Base-by-base conservation (phyloP, 371 early-diverging fungal genomes). In the Mucor plumbeus region DNA sequence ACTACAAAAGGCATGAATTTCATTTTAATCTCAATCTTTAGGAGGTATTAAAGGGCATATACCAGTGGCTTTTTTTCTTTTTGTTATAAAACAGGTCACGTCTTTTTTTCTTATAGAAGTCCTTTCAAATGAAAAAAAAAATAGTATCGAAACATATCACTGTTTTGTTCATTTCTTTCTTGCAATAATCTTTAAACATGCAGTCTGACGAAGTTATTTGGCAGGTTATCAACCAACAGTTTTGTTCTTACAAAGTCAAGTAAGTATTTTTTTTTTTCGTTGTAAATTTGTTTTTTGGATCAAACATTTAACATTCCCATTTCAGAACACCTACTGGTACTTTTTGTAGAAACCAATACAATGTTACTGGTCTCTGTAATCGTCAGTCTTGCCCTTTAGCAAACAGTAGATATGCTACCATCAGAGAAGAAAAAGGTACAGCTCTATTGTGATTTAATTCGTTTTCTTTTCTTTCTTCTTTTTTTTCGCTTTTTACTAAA, bases 291-390 rank as follows among this genome's bases (percentile, higher is more conserved):
- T 26, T 1, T 10, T 1, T 21, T 7, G 26, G 50, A 21, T 35
- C 31, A 19, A 36, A 8, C 9, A 58, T 35, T 7, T 33, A 31
- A 41, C 39, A 36, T 15, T 47, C 19, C 17, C 38, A 6, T 31
- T 19, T 64, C 19, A 93, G 90, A 74, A 97, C 97, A 11, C 78
- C 87, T 26, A 90, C 90, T 35, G 93, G 92, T 60, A 91, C 87
- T 75, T 95, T 99, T 68, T 99, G 99, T 85, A 93, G 97, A 72
- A 98, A 99, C 77, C 93, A 93, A 76, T 95, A 98, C 86, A 99
- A 99, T 82, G 94, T 99, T 8, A 97, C 99, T 8, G 99, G 99
- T 50, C 88, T 98, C 26, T 99, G 99, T 88, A 95, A 93, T 82
- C 89, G 96, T 43, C 93, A 92, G 72, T 94, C 96, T 10, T 99